A percentile compares a stretch with the other conserved stretches of the same genome.
phyloP scores from a whole-genome alignment of 2,329 filamentous ascomycete species.

The Aspergillus persii region DNA sequence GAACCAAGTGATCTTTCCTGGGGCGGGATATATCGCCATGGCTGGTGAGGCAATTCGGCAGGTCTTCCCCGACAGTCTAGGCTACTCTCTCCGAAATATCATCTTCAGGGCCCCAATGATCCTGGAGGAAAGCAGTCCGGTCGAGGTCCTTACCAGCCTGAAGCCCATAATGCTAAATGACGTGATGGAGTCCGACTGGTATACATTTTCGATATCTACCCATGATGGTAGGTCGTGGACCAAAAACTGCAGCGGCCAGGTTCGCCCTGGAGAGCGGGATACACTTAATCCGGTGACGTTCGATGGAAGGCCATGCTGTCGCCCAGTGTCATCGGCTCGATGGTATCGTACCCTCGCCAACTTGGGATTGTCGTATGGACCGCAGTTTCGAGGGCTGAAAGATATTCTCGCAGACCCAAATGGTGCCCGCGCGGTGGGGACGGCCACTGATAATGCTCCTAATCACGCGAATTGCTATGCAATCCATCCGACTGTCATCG shows the following conservation, averaged over 20 bases:
- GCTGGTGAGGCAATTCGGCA: too few species aligned
- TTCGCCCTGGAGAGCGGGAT: not conserved
- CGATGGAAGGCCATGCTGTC: not conserved
- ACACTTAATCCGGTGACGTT: too few species aligned
- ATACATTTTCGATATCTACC: slow-evolving; percentile 11
- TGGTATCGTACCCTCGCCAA: slow-evolving; percentile 9
- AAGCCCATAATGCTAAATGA: slow-evolving; percentile 1
- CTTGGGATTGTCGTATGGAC: slow-evolving; percentile 11
- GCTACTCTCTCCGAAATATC: too few species aligned
- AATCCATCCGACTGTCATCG: slow-evolving; percentile 15
- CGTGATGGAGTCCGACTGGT: slow-evolving; percentile 10
- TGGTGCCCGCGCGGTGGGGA: not conserved
- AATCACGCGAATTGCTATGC: not conserved
- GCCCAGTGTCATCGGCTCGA: not conserved
- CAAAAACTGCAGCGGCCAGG: slow-evolving; percentile 12
- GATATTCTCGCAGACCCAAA: slow-evolving; percentile 10
- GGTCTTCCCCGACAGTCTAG: too few species aligned
- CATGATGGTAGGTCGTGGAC: slow-evolving; percentile 3
- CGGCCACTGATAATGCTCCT: not conserved
- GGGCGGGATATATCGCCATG: too few species aligned
- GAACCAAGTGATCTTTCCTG: too few species aligned
- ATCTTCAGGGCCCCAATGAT: not conserved
- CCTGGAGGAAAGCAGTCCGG: not conserved
- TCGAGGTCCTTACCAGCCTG: slow-evolving; percentile 15
- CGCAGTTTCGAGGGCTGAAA: slow-evolving; percentile 11